A percentile compares a stretch with the other conserved stretches of the same genome.
These are phyloP conservation scores for Myxozyma lipomycoides DNA, from an alignment of 805 yeast genomes.

Conservation along the genomic window DNA sequence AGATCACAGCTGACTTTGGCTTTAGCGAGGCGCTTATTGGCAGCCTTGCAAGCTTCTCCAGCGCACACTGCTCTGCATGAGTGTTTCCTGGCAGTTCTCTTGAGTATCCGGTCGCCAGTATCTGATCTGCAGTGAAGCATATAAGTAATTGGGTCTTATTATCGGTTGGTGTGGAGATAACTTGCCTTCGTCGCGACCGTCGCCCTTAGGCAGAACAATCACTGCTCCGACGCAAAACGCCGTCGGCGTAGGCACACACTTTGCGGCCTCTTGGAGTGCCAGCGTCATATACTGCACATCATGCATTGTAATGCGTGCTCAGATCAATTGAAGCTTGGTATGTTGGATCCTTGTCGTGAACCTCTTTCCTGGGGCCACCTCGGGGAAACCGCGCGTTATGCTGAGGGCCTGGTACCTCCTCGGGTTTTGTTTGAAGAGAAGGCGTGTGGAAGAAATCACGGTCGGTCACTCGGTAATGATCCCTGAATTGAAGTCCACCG, in stretches of 20 bases:
- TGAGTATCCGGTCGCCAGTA: conserved; percentile 81
- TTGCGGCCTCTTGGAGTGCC: conserved; percentile 73
- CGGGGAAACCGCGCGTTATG: background rate
- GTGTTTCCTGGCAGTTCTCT: conserved; percentile 92
- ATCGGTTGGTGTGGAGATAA: background rate
- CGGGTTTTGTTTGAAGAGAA: too few relatives aligned
- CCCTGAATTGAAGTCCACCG: too few relatives aligned
- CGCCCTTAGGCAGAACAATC: conserved; percentile 36
- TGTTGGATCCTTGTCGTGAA: too few relatives aligned
- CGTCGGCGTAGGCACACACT: conserved; percentile 75
- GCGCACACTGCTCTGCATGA: conserved; percentile 94
- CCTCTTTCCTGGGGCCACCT: background rate
- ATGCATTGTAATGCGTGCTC: too few relatives aligned
- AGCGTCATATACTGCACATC: conserved; percentile 53
- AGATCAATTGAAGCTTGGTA: background rate
- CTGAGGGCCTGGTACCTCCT: too few relatives aligned
- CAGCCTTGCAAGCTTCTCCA: conserved; percentile 55
- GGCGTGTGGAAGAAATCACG: too few relatives aligned
- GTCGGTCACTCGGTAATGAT: too few relatives aligned
- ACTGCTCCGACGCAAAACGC: conserved; percentile 96
- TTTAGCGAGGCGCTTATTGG: background rate
- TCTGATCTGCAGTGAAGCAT: conserved; percentile 48
- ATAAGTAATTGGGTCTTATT: too few relatives aligned
- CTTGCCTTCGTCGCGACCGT: conserved; percentile 11
- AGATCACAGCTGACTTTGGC: conserved; percentile 75